A percentile compares a stretch with the other conserved stretches of the same genome.
Evolutionary conservation across 768 basidiomycete genomes (phyloP).

Genomic region (Inosperma sp.): DNA sequence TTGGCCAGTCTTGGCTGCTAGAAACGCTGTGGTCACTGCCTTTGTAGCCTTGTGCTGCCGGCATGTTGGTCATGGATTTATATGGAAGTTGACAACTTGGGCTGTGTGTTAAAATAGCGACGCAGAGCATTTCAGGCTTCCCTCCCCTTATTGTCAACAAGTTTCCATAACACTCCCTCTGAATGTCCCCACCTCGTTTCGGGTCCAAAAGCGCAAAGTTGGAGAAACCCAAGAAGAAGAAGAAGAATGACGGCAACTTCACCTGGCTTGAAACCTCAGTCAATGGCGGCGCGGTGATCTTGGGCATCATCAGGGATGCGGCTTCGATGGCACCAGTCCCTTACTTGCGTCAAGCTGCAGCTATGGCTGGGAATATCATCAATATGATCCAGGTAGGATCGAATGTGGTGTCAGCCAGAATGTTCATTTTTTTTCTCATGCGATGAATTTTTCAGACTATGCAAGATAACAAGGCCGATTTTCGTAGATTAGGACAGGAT

Average conservation of each 20-base stretch:
- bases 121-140: too few relatives aligned
- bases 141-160: too few relatives aligned
- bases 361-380: constrained; percentile 12
- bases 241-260: background rate
- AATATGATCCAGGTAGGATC: constrained; percentile 15
- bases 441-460: constrained; percentile 4
- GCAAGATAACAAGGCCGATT: constrained; percentile 8
- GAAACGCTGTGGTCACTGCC: too few relatives aligned
- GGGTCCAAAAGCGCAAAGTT: too few relatives aligned
- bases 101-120: too few relatives aligned
- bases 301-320: constrained; percentile 9
- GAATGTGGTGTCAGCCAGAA: background rate
- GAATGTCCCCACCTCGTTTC: constrained; percentile 4
- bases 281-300: constrained; percentile 5
- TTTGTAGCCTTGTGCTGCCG: too few relatives aligned
- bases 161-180: too few relatives aligned
- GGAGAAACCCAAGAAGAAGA: background rate
- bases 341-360: constrained; percentile 18
- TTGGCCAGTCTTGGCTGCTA: too few relatives aligned
- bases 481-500: constrained; percentile 5
- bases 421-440: background rate
- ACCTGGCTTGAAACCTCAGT: constrained; percentile 4
- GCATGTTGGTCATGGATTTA: too few relatives aligned
- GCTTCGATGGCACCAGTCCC: constrained; percentile 17
- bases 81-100: too few relatives aligned